phyloP scores from a whole-genome alignment of 164 flowering plant species.

The Tetracentron sinense region DNA sequence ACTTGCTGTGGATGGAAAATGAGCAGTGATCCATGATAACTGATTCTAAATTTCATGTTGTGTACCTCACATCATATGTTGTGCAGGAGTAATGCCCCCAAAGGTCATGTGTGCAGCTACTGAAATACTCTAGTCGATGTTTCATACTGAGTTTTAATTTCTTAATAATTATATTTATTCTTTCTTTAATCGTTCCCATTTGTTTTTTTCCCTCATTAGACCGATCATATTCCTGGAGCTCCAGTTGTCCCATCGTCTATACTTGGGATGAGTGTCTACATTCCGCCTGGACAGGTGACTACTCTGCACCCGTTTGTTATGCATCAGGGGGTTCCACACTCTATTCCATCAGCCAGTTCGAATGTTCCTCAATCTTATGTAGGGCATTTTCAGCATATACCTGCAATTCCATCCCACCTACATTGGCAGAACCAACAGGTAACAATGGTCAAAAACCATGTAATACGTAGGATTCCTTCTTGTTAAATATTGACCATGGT shows the following conservation, averaged over 20 bases:
- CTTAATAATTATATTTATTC: background rate
- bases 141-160: background rate
- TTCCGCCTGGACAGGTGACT: constrained; percentile 75
- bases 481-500: background rate
- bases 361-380: constrained; percentile 55
- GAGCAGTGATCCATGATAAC: no score
- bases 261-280: constrained; percentile 62
- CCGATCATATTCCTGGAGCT: constrained; percentile 50
- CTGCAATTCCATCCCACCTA: constrained; percentile 55
- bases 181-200: background rate
- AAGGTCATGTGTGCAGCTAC: no score
- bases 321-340: constrained; percentile 66
- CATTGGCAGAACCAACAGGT: constrained; percentile 82
- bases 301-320: constrained; percentile 69
- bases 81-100: no score
- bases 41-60: no score
- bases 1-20: no score
- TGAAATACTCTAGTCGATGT: background rate
- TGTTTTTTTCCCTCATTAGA: constrained; percentile 27
- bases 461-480: background rate
- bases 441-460: background rate
- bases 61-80: no score
- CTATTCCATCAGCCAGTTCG: constrained; percentile 29
- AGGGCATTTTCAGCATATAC: constrained; percentile 54
- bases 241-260: constrained; percentile 62